A percentile compares a stretch with the other conserved stretches of the same genome.
These are phyloP conservation scores for Tolypocladium tropicale DNA, from an alignment of 2,329 filamentous ascomycete species.

Conservation along the genomic window DNA sequence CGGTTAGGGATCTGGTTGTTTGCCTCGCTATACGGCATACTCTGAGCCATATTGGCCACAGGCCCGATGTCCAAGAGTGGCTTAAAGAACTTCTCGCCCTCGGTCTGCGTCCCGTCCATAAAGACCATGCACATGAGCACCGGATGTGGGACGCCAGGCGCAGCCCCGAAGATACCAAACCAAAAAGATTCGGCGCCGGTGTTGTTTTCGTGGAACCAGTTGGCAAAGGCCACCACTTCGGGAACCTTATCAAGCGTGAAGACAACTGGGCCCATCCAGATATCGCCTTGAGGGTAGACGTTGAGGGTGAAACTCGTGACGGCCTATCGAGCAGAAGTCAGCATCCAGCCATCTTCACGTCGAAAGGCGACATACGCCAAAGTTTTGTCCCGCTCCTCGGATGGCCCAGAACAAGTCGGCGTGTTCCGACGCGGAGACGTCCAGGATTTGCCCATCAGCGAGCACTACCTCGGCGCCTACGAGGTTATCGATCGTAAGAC, in stretches of 20 bases:
- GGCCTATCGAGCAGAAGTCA: neutral
- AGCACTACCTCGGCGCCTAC: constrained; percentile 27
- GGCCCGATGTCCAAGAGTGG: constrained; percentile 23
- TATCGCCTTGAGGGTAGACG: constrained; percentile 17
- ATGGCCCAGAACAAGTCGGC: constrained; percentile 30
- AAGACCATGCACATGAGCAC: constrained; percentile 4
- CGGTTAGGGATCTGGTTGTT: constrained; percentile 20
- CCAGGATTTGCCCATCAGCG: constrained; percentile 24
- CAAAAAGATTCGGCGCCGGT: constrained; percentile 12
- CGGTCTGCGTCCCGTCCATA: constrained; percentile 18
- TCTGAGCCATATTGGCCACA: constrained; percentile 20
- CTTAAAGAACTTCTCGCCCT: constrained; percentile 23
- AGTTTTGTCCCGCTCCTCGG: constrained; percentile 29
- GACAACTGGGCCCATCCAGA: constrained; percentile 19
- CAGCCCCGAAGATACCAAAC: constrained; percentile 20
- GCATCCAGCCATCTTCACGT: neutral
- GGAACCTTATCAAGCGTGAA: constrained; percentile 15
- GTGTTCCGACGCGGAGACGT: constrained; percentile 31
- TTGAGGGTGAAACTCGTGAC: constrained; percentile 27
- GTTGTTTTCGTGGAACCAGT: constrained; percentile 15
- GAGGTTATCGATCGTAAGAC: constrained; percentile 35
- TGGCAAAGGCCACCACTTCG: constrained; percentile 17
- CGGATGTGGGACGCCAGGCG: neutral
- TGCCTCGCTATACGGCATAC: constrained; percentile 27
- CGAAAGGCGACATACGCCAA: constrained; percentile 19